Evolutionary conservation across 169 alveolate genomes (phyloP).

Genomic region (Toxoplasma gondii): DNA sequence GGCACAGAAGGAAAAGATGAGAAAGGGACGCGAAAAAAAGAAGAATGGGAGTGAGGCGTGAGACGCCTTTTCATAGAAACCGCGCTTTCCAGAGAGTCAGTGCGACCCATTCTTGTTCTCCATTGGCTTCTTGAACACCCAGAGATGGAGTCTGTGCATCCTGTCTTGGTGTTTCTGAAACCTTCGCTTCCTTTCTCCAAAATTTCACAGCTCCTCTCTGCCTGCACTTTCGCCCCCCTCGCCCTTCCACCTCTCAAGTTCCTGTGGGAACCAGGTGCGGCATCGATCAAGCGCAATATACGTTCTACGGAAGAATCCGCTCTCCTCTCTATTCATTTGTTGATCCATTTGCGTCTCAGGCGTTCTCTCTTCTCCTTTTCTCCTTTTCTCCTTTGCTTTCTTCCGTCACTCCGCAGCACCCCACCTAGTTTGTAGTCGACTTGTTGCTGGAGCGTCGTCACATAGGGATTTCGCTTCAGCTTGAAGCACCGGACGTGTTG

Average conservation of each 20-base stretch:
- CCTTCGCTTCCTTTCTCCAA: no score
- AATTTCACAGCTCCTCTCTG: no score
- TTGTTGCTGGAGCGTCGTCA: constrained; percentile 28
- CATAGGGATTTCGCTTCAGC: constrained; percentile 30
- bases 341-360: background rate
- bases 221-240: no score
- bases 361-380: background rate
- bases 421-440: constrained; percentile 22
- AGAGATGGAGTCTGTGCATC: no score
- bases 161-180: no score
- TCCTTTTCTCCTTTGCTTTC: background rate
- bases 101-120: no score
- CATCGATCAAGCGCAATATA: no score
- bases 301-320: no score
- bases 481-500: constrained; percentile 2
- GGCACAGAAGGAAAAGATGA: background rate
- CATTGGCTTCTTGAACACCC: no score
- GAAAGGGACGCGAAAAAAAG: background rate
- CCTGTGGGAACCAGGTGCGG: no score
- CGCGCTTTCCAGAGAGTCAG: no score
- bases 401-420: background rate
- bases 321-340: background rate
- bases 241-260: no score
- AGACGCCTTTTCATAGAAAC: background rate
- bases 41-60: background rate